Evolutionary conservation across 2,329 filamentous ascomycete genomes (phyloP), one percentile per base, ranked within the genome.

Genomic region (Clarireedia homoeocarpa): DNA sequence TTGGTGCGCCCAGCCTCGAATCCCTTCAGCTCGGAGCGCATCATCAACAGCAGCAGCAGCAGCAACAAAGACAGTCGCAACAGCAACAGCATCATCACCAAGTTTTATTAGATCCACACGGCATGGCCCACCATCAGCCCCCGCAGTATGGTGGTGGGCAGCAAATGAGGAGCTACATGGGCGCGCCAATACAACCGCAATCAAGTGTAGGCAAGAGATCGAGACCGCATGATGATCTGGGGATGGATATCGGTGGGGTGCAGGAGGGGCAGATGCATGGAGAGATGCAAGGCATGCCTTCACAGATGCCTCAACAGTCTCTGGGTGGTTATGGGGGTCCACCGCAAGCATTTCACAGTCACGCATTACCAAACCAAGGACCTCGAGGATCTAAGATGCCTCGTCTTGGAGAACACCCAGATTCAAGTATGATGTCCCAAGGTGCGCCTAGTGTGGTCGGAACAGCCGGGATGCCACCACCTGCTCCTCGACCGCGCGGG

Each of bases 401-500:
- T 74, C 77, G 83, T 62, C 76, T 82, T 66, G 79, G 83, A 65
- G 75, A 74, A 17, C 77, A 36, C 60, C 66, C 40, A 61, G 69
- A 69, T 40, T 74, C 70, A 49, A 71, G 67, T 67, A 73, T 63
- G 66, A 68, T 63, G 65, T 72, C 63, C 72, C 82, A 73, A 75
- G 59, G 87, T 7, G 86, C 88, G 34, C 87, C 88, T n/a, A 94
- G 86, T 66, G 85, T 95, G 47, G 89, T 96, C 51, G 90, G 90
- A 44, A 85, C 91, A 68, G 84, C 81, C 45, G 91, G 91, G 50
- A 96, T 96, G 91, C 91, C 91, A 14, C 73, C 80, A 42, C 91
- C 91, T 53, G 91, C 90, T 45, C 82, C 86, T 52, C 77, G 87
- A 64, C 91, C 91, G 9, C 83, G 88, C 58, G 90, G 89, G 3